These are phyloP conservation scores for Sarocladium kiliense DNA, from an alignment of 2,329 filamentous ascomycete genomes.

Conservation along the genomic window DNA sequence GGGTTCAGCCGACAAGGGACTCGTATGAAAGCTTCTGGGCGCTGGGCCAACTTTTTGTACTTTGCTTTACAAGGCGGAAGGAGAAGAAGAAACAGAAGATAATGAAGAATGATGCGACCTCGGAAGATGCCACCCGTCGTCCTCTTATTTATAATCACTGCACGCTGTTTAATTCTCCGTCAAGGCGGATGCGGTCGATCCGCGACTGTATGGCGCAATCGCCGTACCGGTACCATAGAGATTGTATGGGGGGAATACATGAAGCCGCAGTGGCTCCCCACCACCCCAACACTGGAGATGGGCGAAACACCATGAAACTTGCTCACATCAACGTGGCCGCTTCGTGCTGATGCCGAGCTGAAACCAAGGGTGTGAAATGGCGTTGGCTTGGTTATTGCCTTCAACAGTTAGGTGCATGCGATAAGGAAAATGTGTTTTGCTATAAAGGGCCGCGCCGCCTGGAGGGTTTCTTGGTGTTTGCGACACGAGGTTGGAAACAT, in stretches of 20 bases:
- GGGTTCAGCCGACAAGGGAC: background rate
- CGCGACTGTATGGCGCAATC: background rate
- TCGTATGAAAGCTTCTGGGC: too few species aligned
- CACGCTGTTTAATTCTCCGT: background rate
- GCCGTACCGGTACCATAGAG: background rate
- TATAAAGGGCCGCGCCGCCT: too few species aligned
- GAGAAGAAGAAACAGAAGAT: background rate
- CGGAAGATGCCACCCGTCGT: background rate
- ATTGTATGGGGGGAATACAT: background rate
- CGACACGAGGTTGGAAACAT: background rate
- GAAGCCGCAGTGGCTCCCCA: too few species aligned
- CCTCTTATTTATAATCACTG: background rate
- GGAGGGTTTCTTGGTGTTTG: too few species aligned
- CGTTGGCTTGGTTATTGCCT: too few species aligned
- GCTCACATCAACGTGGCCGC: constrained; percentile 7
- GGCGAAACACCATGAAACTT: constrained; percentile 10
- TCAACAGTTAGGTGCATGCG: too few species aligned
- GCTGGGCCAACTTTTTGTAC: background rate
- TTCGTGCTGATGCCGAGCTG: background rate
- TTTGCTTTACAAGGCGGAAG: background rate
- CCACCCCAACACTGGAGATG: background rate
- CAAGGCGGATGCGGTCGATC: background rate
- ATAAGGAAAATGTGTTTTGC: too few species aligned
- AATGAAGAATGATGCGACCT: background rate
- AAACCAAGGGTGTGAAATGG: background rate